These are phyloP conservation scores for Lycium ferocissimum DNA, from an alignment of 257 asterid genomes.

Conservation along the genomic window DNA sequence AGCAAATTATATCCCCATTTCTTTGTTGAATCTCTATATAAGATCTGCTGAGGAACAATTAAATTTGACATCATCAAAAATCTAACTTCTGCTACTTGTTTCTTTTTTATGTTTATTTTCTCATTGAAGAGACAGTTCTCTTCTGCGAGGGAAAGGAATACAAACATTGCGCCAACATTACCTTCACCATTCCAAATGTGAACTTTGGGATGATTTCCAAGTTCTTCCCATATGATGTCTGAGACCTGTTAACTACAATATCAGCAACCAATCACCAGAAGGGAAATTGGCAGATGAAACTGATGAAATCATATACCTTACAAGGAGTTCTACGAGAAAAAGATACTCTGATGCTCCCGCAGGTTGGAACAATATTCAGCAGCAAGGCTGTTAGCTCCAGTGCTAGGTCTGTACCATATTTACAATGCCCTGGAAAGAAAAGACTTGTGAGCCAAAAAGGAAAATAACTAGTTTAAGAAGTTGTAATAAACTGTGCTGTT, in stretches of 20 bases:
- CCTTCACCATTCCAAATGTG: constrained; percentile 87
- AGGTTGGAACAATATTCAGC: constrained; percentile 66
- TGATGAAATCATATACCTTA: constrained; percentile 53
- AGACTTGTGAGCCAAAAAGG: neutral
- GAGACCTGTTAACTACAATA: constrained; percentile 63
- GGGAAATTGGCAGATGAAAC: constrained; percentile 30
- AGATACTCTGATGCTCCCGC: constrained; percentile 84
- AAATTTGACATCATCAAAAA: neutral
- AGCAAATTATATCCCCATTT: neutral
- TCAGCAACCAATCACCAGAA: constrained; percentile 37
- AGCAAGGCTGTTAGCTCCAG: constrained; percentile 64
- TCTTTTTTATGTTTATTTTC: neutral
- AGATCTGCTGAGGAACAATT: neutral
- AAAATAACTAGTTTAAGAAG: constrained; percentile 13
- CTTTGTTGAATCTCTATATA: constrained; percentile 6
- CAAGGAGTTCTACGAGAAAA: constrained; percentile 92
- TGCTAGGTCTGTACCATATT: constrained; percentile 80
- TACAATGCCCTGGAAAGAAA: constrained; percentile 67
- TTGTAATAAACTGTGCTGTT: neutral
- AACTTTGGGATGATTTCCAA: constrained; percentile 66
- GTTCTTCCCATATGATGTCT: constrained; percentile 55
- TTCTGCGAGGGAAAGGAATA: constrained; percentile 16
- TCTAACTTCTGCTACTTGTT: constrained; percentile 5
- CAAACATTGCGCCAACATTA: constrained; percentile 35
- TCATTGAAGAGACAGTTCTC: neutral